Evolutionary conservation across 495 filamentous ascomycete species (phyloP), one percentile per base, ranked within the genome.

Genomic region (Aspergillus cavernicola): DNA sequence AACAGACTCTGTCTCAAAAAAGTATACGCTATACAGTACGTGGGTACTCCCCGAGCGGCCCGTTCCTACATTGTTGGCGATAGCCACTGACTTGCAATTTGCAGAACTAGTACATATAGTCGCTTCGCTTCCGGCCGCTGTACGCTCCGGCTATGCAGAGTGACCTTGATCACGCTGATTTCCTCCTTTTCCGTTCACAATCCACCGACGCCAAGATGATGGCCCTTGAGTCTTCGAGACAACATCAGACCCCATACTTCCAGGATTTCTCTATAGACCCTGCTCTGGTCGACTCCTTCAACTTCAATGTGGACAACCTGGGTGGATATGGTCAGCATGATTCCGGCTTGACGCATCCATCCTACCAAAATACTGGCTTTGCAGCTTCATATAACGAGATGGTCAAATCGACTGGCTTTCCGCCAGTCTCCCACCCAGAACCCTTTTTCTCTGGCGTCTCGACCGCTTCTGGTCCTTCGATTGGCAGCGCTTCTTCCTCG

Each of bases 401-500:
- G 40, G 50, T 63, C n/a, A 67, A 72, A 24, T n/a, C 60, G 13
- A 50, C 61, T 43, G 58, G 59, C 45, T 69, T 71, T 54, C 45
- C 71, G 28, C 50, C 68, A 22, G 55, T 59, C 15, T 65, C 66
- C 6, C 58, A 72, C 4, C 29, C 64, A 55, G 80, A 75, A 53
- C 75, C 53, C 63, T 78, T 60, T 59, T 72, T 70, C 76, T 78
- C 59, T 72, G 78, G 77, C 66, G 55, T 91, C 41, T 90, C 87
- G 13, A 88, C 85, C 49, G 85, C 86, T 22, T 93, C 89, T 3
- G 85, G 80, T 1, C 80, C 84, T 12, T 92, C 88, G 12, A 75
- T 80, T 50, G 77, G 78, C 22, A 85, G 82, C 61, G 84, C 86
- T 11, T 79, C 88, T 13, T 93, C 91, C 2, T 95, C 91, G 4